Evolutionary conservation across 305 asterid species (phyloP), one percentile per base, ranked within the genome.

Genomic region (Fraxinus angustifolia): DNA sequence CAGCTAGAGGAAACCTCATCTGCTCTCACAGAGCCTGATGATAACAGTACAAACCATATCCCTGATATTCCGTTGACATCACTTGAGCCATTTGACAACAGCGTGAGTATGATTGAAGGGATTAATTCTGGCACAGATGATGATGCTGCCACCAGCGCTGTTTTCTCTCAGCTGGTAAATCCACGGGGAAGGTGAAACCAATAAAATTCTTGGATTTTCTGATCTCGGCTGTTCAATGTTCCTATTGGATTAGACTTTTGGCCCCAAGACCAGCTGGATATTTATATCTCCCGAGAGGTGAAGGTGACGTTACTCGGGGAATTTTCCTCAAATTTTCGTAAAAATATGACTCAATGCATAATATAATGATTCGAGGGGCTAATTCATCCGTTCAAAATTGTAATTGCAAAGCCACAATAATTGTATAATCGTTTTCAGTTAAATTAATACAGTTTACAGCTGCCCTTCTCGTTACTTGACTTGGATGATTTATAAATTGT

Each of bases 141-240:
- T 62, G 97, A 91, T 73, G 97, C 86, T 17, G 95, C 98, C 67
- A 93, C 97, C 42, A 92, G 95, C 73, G 97, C 98, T 2, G 99
- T 96, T 85, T 96, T 96, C 88, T 94, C 99, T n/a, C 98, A 96
- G 90, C 97, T 96, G 16, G 98, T 96, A 77, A 90, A 96, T 84
- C 99, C 99, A 28, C 92, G 98, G 8, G 99, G 99, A 78, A 88
- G 99, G 90, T 96, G 93, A 93, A 80, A 75, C 12, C 42, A 42
- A 73, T 7, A 28, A 6, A 67, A 3, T 38, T 76, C 17, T 76
- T 30, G 14, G 56, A 60, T 67, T 73, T 80, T 77, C 73, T 68
- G 50, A 78, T 70, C 77, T 33, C 45, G 11, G 35, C 38, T 50
- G 17, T 70, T 73, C 48, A 30, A 48, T 16, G 30, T 77, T 26